phyloP scores from a whole-genome alignment of 345 rosid species.

The Hibiscus syriacus region DNA sequence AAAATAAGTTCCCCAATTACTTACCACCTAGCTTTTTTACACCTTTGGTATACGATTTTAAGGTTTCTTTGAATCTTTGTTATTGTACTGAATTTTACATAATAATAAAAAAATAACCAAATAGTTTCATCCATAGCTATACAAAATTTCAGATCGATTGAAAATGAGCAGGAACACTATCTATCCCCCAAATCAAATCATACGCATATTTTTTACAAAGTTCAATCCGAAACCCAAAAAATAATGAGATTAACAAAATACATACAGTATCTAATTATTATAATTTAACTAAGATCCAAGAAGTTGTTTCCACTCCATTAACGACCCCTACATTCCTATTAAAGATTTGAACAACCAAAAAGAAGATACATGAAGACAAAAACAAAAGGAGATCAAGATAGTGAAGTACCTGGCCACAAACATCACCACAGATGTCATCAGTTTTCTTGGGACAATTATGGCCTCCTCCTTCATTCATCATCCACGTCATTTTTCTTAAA shows the following conservation, averaged over 20 bases:
- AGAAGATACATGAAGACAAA: not conserved
- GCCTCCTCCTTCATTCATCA: conserved; percentile 85
- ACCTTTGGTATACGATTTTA: not conserved
- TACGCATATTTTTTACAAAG: not conserved
- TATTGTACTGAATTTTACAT: not conserved
- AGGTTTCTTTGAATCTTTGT: not conserved
- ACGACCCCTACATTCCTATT: conserved; percentile 6
- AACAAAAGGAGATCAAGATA: not conserved
- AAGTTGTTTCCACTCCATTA: not conserved
- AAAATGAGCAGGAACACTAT: not conserved
- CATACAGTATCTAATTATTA: not conserved
- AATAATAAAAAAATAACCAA: not conserved
- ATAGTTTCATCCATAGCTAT: not conserved
- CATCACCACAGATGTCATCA: conserved; percentile 73
- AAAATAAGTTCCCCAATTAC: conserved; percentile 1
- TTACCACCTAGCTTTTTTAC: not conserved
- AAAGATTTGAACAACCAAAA: not conserved
- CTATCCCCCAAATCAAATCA: conserved; percentile 2
- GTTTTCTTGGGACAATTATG: conserved; percentile 90
- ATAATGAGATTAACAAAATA: not conserved
- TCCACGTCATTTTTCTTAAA: conserved; percentile 68
- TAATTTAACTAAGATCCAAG: conserved; percentile 12
- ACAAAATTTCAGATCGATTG: not conserved
- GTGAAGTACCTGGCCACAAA: conserved; percentile 77
- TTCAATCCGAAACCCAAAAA: not conserved